Evolutionary conservation across 1,284 basidiomycete genomes (phyloP).

Genomic region (Hypsizygus ulmarius): DNA sequence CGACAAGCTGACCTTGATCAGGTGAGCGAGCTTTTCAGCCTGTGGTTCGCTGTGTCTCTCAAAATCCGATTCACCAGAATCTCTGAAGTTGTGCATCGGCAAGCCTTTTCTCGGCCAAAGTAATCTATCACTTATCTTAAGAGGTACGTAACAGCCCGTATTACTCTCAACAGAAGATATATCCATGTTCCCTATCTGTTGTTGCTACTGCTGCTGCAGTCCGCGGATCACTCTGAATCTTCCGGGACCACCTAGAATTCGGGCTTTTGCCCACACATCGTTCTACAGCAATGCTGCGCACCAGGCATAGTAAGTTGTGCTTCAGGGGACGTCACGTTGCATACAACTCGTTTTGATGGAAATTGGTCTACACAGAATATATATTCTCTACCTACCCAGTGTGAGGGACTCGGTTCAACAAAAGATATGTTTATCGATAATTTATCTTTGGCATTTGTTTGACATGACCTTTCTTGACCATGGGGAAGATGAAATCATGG

Average conservation of each 20-base stretch:
- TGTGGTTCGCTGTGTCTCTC: conserved; percentile 2
- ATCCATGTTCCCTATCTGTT: conserved; percentile 16
- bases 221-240: conserved; percentile 21
- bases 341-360: too few relatives aligned
- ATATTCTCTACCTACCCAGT: too few relatives aligned
- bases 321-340: too few relatives aligned
- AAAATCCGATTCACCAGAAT: conserved; percentile 8
- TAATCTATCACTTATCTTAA: conserved; percentile 7
- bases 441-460: too few relatives aligned
- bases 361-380: too few relatives aligned
- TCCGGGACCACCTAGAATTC: conserved; percentile 5
- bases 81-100: background rate
- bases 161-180: conserved; percentile 16
- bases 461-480: too few relatives aligned
- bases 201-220: conserved; percentile 6
- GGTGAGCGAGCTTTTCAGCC: conserved; percentile 3
- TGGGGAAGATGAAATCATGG: too few relatives aligned
- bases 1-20: background rate
- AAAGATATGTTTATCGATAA: too few relatives aligned
- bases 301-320: background rate
- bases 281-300: conserved; percentile 5
- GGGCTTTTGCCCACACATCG: conserved; percentile 7
- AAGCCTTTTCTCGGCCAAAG: conserved; percentile 6
- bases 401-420: too few relatives aligned
- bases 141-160: conserved; percentile 16